A percentile compares a stretch with the other conserved stretches of the same genome.
phyloP scores from a whole-genome alignment of 176 grass and related monocot species.

The Oryza coarctata region DNA sequence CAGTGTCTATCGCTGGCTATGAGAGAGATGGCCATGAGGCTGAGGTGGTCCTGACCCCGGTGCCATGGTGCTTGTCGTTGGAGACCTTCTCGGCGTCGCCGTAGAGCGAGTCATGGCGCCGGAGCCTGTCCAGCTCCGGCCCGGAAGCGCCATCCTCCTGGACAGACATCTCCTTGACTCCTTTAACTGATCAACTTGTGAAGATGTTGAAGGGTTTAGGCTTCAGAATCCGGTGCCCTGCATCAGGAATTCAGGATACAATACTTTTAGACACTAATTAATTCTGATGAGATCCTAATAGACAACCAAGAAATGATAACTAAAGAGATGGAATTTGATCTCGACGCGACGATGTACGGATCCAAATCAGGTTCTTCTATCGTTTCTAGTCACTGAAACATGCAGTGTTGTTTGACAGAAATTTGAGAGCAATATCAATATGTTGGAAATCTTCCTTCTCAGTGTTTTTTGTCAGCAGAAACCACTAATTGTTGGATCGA shows the following conservation, averaged over 20 bases:
- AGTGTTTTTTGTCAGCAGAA: background rate
- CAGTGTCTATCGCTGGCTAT: background rate
- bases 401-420: too few species aligned
- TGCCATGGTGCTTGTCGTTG: conserved; percentile 27
- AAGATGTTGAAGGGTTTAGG: background rate
- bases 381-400: too few species aligned
- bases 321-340: background rate
- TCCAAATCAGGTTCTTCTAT: background rate
- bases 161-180: conserved; percentile 21
- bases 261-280: too few species aligned
- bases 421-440: too few species aligned
- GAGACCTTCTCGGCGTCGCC: conserved; percentile 54
- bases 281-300: background rate
- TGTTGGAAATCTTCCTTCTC: background rate
- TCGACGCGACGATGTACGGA: background rate
- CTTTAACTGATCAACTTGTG: background rate
- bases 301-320: background rate
- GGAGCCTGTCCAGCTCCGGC: background rate
- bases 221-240: conserved; percentile 21
- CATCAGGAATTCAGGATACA: background rate
- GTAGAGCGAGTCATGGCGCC: conserved; percentile 50
- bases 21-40: background rate
- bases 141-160: background rate
- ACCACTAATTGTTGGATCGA: background rate
- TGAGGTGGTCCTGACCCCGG: conserved; percentile 12